Evolutionary conservation across 352 stramenopile genomes (phyloP).

Genomic region (Globisporangium splendens): DNA sequence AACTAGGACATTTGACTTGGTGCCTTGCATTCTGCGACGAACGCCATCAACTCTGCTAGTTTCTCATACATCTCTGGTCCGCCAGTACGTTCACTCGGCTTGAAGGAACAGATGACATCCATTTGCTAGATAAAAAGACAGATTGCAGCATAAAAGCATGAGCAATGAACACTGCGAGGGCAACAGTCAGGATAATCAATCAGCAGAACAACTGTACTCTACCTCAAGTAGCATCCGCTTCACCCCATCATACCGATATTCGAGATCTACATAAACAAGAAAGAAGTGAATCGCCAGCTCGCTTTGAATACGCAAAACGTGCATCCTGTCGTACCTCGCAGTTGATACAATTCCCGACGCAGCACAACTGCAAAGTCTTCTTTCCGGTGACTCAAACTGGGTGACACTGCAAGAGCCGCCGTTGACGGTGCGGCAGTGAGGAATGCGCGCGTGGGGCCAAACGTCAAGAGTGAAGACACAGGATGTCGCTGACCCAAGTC

Average conservation of each 20-base stretch:
- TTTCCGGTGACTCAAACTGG: conserved; percentile 10
- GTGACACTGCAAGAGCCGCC: neutral
- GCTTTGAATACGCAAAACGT: neutral
- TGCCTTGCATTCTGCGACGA: conserved; percentile 12
- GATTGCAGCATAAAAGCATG: neutral
- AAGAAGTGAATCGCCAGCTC: neutral
- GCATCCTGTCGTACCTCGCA: conserved; percentile 19
- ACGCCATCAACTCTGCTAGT: conserved; percentile 42
- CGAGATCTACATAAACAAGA: conserved; percentile 27
- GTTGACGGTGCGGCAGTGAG: conserved; percentile 7
- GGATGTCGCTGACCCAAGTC: neutral
- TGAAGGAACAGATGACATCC: conserved; percentile 43
- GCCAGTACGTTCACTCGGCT: conserved; percentile 41
- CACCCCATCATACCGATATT: conserved; percentile 47
- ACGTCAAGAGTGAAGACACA: neutral
- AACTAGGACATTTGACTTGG: too few relatives aligned
- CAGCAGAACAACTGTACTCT: neutral
- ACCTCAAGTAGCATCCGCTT: conserved; percentile 57
- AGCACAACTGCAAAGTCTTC: conserved; percentile 34
- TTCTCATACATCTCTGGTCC: conserved; percentile 56
- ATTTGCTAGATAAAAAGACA: conserved; percentile 26
- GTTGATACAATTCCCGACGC: conserved; percentile 34
- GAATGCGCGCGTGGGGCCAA: conserved; percentile 2
- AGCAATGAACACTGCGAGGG: neutral
- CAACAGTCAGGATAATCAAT: too few relatives aligned